Percentiles rank a stretch among this genome's conserved stretches.
Evolutionary conservation across 352 stramenopile genomes (phyloP).

Genomic region (Pythium oligandrum): DNA sequence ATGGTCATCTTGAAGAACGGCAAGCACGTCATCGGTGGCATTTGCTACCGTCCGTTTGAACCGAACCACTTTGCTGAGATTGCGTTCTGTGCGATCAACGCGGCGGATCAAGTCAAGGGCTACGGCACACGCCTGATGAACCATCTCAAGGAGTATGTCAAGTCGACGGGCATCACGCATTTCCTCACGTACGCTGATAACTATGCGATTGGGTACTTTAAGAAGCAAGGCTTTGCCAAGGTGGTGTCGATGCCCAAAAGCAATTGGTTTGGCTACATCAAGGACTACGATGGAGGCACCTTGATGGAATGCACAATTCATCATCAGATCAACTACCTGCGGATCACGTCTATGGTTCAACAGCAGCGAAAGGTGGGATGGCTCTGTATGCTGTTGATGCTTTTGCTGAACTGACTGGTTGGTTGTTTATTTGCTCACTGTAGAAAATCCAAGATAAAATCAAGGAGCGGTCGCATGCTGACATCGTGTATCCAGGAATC

Average conservation of each 20-base stretch:
- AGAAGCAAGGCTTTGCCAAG: slow-evolving; percentile 95
- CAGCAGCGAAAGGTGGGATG: slow-evolving; percentile 88
- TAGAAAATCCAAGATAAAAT: slow-evolving; percentile 83
- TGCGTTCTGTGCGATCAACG: slow-evolving; percentile 98
- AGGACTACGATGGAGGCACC: slow-evolving; percentile 99
- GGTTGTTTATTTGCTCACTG: slow-evolving; percentile 2
- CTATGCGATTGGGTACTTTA: slow-evolving; percentile 98
- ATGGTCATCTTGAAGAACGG: slow-evolving; percentile 92
- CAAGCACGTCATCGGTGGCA: slow-evolving; percentile 94
- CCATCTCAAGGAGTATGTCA: slow-evolving; percentile 97
- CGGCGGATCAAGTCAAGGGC: slow-evolving; percentile 94
- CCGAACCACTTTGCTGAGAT: slow-evolving; percentile 98
- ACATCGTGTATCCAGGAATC: slow-evolving; percentile 72
- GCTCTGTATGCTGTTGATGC: not conserved
- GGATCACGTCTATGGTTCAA: slow-evolving; percentile 93
- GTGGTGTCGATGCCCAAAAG: slow-evolving; percentile 77
- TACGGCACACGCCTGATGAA: slow-evolving; percentile 99
- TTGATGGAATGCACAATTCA: slow-evolving; percentile 99
- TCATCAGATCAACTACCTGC: slow-evolving; percentile 96
- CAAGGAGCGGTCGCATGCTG: slow-evolving; percentile 60
- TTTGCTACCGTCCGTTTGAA: slow-evolving; percentile 96
- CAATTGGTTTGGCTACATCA: slow-evolving; percentile 98
- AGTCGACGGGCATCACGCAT: slow-evolving; percentile 87
- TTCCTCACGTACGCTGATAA: slow-evolving; percentile 99
- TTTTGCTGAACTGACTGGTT: not conserved